A percentile compares a stretch with the other conserved stretches of the same genome.
Evolutionary conservation across 1,284 basidiomycete species (phyloP).

Genomic region (Earliella scabrosa): DNA sequence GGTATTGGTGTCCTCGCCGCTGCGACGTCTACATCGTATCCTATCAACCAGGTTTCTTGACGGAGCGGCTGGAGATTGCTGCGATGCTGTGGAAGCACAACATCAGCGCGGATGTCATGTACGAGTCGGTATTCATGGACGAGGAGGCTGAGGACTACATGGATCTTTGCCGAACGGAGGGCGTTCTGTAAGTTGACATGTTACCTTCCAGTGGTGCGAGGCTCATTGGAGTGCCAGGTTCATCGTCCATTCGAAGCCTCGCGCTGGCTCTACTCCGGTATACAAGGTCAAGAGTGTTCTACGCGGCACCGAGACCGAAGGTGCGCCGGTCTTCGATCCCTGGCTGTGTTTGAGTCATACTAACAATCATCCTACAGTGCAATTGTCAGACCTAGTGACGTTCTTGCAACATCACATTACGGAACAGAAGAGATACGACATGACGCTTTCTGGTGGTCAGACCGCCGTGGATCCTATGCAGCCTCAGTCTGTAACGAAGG

Average conservation of each 20-base stretch:
- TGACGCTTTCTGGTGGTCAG: constrained; percentile 59
- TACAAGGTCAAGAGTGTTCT: constrained; percentile 84
- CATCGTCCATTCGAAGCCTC: constrained; percentile 65
- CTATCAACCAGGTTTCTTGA: constrained; percentile 75
- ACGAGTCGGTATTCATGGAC: constrained; percentile 69
- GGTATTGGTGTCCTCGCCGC: constrained; percentile 84
- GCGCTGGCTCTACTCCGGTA: constrained; percentile 60
- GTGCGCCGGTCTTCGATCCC: too few species aligned
- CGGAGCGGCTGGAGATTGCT: constrained; percentile 80
- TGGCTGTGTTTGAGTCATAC: neutral
- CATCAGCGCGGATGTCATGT: constrained; percentile 89
- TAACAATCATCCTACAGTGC: constrained; percentile 44
- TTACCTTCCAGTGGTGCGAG: neutral
- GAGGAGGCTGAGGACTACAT: constrained; percentile 65
- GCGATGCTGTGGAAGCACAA: constrained; percentile 80
- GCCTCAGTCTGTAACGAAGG: constrained; percentile 43
- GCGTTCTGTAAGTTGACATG: constrained; percentile 66
- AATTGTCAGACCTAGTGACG: constrained; percentile 69
- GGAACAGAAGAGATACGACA: constrained; percentile 77
- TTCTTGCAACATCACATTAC: constrained; percentile 79
- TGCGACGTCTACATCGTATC: constrained; percentile 88
- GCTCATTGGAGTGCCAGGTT: constrained; percentile 51
- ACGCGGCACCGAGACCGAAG: constrained; percentile 73
- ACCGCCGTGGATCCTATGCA: constrained; percentile 42
- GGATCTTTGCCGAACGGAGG: constrained; percentile 72